phyloP scores from a whole-genome alignment of 2,329 filamentous ascomycete genomes.

The Sporothrix variecibatus region DNA sequence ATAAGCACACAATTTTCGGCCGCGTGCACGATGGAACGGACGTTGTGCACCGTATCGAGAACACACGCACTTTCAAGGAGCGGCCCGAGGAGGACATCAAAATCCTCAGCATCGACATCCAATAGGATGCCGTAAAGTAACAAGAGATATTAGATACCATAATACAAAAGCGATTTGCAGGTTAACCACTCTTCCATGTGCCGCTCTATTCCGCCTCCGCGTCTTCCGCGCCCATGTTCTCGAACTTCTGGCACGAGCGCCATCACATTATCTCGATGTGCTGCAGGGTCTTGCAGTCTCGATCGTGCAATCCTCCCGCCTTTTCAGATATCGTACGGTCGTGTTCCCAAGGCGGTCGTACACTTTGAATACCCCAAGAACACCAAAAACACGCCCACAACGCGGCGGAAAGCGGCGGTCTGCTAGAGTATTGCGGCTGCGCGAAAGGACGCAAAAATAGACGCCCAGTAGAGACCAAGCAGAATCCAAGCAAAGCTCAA shows the following conservation, averaged over 20 bases:
- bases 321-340: slow-evolving; percentile 3
- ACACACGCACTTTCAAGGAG: slow-evolving; percentile 80
- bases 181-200: neutral
- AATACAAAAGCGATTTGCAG: slow-evolving; percentile 6
- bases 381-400: neutral
- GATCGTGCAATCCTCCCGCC: slow-evolving; percentile 15
- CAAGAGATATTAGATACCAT: neutral
- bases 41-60: slow-evolving; percentile 95
- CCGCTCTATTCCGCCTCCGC: neutral
- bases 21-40: slow-evolving; percentile 87
- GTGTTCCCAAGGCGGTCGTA: neutral
- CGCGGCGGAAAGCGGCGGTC: slow-evolving; percentile 14
- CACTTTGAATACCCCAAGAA: neutral
- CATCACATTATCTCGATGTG: slow-evolving; percentile 18
- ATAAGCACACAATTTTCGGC: slow-evolving; percentile 95
- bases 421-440: neutral
- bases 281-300: slow-evolving; percentile 8
- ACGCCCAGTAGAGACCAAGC: neutral
- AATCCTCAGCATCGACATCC: slow-evolving; percentile 80
- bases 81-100: slow-evolving; percentile 97
- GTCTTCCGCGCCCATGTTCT: neutral
- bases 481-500: neutral
- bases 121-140: slow-evolving; percentile 38
- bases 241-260: neutral
- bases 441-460: too few relatives aligned